A percentile compares a stretch with the other conserved stretches of the same genome.
phyloP scores from a whole-genome alignment of 2,329 filamentous ascomycete genomes.

The Aspergillus caelatus region DNA sequence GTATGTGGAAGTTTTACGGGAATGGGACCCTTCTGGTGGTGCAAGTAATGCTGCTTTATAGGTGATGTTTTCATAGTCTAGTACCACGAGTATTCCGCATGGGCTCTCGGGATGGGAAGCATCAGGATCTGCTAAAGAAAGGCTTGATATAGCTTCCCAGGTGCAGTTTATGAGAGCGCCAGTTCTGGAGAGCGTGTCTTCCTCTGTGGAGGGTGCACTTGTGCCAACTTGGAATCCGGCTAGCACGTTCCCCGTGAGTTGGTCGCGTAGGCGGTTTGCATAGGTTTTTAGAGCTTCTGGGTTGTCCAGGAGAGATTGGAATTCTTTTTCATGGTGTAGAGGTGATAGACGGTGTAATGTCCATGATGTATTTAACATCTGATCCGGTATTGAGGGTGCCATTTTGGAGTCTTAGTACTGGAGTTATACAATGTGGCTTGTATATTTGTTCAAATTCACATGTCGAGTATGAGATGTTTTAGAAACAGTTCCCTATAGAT shows the following conservation, averaged over 20 bases:
- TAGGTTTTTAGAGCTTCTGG: conserved; percentile 46
- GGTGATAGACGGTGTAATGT: conserved; percentile 57
- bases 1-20: conserved; percentile 41
- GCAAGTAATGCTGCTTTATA: conserved; percentile 57
- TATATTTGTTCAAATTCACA: not conserved
- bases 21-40: conserved; percentile 21
- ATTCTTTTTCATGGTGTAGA: conserved; percentile 52
- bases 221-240: conserved; percentile 44
- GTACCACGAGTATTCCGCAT: conserved; percentile 50
- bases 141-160: conserved; percentile 45
- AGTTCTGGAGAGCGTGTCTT: conserved; percentile 47
- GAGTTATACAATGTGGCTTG: not conserved
- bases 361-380: conserved; percentile 58
- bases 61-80: conserved; percentile 52
- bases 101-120: conserved; percentile 14
- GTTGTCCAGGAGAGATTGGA: conserved; percentile 37
- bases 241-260: conserved; percentile 53
- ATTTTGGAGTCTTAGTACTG: conserved; percentile 20
- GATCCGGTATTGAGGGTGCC: conserved; percentile 32
- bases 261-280: conserved; percentile 51
- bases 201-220: conserved; percentile 30
- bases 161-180: conserved; percentile 52
- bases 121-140: conserved; percentile 30
- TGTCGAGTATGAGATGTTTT: not conserved
- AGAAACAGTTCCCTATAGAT: not conserved